These are phyloP conservation scores for Actinidia arguta DNA, from an alignment of 179 eudicot genomes.

Conservation along the genomic window DNA sequence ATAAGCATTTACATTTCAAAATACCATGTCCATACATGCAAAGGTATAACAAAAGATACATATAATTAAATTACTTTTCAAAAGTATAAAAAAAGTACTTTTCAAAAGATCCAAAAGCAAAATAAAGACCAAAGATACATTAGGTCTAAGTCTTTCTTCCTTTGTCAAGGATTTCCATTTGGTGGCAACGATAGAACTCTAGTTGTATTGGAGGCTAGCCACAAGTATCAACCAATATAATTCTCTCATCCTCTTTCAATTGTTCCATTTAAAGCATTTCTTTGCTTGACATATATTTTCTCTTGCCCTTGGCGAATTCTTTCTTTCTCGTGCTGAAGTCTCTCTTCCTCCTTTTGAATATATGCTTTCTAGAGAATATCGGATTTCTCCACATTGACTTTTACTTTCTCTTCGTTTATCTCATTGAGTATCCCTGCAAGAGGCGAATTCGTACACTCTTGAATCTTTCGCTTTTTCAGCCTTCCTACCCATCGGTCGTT, in stretches of 20 bases:
- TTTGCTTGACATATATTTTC: too few relatives aligned
- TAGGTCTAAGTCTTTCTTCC: too few relatives aligned
- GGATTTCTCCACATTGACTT: not conserved
- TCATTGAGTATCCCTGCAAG: not conserved
- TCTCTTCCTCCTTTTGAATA: conserved; percentile 8
- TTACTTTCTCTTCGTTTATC: not conserved
- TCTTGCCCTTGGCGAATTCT: too few relatives aligned
- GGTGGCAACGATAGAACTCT: conserved; percentile 4
- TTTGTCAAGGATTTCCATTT: conserved; percentile 11
- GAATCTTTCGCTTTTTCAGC: not conserved
- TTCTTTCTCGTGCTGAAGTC: not conserved
- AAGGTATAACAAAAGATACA: too few relatives aligned
- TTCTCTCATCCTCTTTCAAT: conserved; percentile 14
- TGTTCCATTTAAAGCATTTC: not conserved
- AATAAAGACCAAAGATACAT: too few relatives aligned
- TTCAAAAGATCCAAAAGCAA: too few relatives aligned
- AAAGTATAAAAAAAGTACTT: too few relatives aligned
- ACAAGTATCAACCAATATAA: not conserved
- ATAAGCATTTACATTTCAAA: too few relatives aligned
- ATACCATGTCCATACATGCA: too few relatives aligned
- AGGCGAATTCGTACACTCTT: conserved; percentile 5
- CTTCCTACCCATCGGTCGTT: not conserved
- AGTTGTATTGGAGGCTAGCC: not conserved
- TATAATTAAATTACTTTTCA: too few relatives aligned
- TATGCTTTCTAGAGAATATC: not conserved